A percentile compares a stretch with the other conserved stretches of the same genome.
Conservation (phyloP, 2,329 filamentous ascomycete genomes). For the Cercospora zeae-maydis region DNA sequence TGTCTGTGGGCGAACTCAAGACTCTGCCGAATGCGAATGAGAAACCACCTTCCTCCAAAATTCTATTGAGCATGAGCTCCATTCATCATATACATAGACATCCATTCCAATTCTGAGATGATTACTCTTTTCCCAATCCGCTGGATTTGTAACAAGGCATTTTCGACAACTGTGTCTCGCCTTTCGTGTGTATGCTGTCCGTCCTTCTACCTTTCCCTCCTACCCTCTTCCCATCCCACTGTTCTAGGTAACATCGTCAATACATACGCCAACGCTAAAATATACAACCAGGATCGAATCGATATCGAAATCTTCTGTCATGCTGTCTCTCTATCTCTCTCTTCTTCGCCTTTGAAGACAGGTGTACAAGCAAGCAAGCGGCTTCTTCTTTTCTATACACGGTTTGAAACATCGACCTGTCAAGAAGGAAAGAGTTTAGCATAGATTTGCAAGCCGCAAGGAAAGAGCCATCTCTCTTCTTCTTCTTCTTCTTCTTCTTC, state of each 20-base stretch:
- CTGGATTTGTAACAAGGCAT: too few species aligned
- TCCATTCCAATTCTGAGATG: too few species aligned
- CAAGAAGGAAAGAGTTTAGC: neutral
- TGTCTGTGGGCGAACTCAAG: too few species aligned
- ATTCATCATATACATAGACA: too few species aligned
- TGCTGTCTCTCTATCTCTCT: too few species aligned
- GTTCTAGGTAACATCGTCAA: neutral
- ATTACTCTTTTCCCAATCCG: too few species aligned
- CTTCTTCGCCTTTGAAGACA: neutral
- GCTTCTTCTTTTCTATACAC: neutral
- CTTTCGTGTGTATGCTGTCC: too few species aligned
- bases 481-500: neutral
- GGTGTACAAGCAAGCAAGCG: neutral
- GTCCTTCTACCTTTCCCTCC: neutral
- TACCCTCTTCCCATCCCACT: neutral
- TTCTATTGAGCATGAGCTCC: too few species aligned
- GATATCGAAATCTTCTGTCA: neutral
- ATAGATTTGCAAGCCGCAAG: neutral
- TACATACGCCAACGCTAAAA: neutral
- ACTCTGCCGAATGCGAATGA: too few species aligned
- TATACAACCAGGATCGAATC: neutral
- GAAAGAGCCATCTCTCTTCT: too few species aligned
- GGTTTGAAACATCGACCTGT: neutral
- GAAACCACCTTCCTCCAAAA: too few species aligned
- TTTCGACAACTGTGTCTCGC: too few species aligned